Evolutionary conservation across 2,329 filamentous ascomycete genomes (phyloP).

Genomic region (Monilinia fructicola): DNA sequence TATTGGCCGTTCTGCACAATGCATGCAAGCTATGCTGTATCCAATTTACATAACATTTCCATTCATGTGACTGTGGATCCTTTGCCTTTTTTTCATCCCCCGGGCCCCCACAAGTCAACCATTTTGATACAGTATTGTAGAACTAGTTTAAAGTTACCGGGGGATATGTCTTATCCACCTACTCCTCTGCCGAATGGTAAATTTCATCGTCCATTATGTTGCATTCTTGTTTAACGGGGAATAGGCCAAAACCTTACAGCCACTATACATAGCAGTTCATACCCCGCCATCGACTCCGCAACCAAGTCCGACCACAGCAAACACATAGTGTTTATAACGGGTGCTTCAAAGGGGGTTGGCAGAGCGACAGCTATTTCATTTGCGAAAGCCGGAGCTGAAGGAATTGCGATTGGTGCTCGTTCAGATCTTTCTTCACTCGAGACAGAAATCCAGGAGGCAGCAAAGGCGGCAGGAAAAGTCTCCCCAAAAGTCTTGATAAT

Average conservation of each 20-base stretch:
- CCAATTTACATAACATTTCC: too few relatives aligned
- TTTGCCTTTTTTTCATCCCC: background rate
- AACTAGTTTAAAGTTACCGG: background rate
- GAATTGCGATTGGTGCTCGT: constrained; percentile 31
- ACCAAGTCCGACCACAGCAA: constrained; percentile 29
- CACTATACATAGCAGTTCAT: constrained; percentile 48
- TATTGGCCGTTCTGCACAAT: too few relatives aligned
- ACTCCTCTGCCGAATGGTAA: constrained; percentile 20
- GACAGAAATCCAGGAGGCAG: constrained; percentile 29
- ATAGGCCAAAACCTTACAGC: constrained; percentile 21
- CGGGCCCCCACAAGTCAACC: background rate
- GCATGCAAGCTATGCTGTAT: too few relatives aligned
- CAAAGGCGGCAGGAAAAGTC: constrained; percentile 28
- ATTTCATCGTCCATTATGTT: too few relatives aligned
- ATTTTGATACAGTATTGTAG: background rate
- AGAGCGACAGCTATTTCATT: constrained; percentile 32
- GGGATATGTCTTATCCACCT: constrained; percentile 17
- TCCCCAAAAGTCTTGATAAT: constrained; percentile 29
- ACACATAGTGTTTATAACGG: constrained; percentile 32
- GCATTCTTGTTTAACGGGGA: background rate
- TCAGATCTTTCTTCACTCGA: constrained; percentile 27
- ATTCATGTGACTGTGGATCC: too few relatives aligned
- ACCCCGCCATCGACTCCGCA: constrained; percentile 51
- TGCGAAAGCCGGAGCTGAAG: constrained; percentile 32
- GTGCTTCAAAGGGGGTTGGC: constrained; percentile 33